Evolutionary conservation across 495 filamentous ascomycete species (phyloP).

Genomic region (Neurospora sp.): DNA sequence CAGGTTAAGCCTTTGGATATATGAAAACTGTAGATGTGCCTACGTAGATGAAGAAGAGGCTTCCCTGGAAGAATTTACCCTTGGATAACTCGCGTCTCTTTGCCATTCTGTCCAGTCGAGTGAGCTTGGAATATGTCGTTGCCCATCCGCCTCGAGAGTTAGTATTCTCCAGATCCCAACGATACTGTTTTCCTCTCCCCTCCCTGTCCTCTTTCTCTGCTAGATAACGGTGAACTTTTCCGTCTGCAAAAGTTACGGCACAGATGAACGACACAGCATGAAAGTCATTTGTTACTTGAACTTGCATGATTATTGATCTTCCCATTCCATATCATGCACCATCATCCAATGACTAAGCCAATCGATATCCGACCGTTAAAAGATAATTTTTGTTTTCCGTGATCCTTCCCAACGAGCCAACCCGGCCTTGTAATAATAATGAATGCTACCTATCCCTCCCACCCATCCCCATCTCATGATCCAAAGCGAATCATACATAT

Average conservation of each 20-base stretch:
- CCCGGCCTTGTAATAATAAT: not conserved
- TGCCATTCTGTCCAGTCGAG: not conserved
- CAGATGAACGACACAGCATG: not conserved
- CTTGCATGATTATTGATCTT: not conserved
- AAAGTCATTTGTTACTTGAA: not conserved
- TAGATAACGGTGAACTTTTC: too few species aligned
- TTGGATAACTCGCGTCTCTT: not conserved
- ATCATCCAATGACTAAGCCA: not conserved
- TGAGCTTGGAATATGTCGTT: not conserved
- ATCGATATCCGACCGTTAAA: not conserved
- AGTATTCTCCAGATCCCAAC: not conserved
- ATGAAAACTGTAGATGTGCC: not conserved
- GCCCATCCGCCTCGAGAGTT: not conserved
- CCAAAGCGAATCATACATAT: not conserved
- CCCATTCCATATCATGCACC: not conserved
- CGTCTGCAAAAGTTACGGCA: too few species aligned
- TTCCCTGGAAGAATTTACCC: not conserved
- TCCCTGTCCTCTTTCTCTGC: not conserved
- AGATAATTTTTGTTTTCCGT: not conserved
- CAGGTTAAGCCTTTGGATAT: not conserved
- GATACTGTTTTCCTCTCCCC: not conserved
- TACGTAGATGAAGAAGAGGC: not conserved
- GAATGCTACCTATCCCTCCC: not conserved
- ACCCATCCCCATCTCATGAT: not conserved
- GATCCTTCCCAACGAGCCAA: not conserved